Base-by-base conservation (phyloP, 2,329 filamentous ascomycete genomes). In the Elsinoe arachidis region DNA sequence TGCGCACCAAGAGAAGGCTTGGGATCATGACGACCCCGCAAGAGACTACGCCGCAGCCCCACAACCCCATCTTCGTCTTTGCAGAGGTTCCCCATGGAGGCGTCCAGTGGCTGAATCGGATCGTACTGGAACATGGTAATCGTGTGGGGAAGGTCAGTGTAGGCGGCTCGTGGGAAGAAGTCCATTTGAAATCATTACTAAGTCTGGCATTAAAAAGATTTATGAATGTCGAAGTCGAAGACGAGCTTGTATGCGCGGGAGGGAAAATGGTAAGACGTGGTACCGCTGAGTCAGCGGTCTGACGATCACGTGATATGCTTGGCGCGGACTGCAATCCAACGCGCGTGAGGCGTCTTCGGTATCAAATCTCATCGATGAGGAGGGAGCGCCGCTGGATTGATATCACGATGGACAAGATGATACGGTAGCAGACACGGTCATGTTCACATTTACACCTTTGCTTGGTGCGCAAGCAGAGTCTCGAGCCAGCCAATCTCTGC, bases 391-490 rank as follows among this genome's bases (percentile, higher is more conserved):
- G 26, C 26, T 5, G 7, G 9, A 9, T 5, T 9, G 9, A 30
- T 30, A 30, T 30, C 26, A 6, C 19, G 4, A 43, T 26, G 17
- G 7, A 30, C 21, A 46, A 23, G 21, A n/a, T 23, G 3, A 46
- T 5, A 12, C 41, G 41, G 26, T 46, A 46, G 21, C n/a, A 26
- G 2, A 10, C 19, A 30, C 17, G 21, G 10, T 3, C 7, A 99
- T 99, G 93, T 97, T 99, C 78, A 95, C 87, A 63, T 96, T 97
- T 74, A 95, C 88, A 67, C 85, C 93, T 47, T 79, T 99, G 58
- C 85, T 96, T 65, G 93, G 93, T 69, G 92, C 93, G 60, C 89
- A 95, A 68, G 91, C 89, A 54, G 83, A 87, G 63, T 93, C 90
- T 47, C 79, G 85, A 59, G 91, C 92, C 43, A 95, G 90, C 62